Base-by-base conservation (phyloP, 331 rosid species). In the Erythrophleum ivorense region DNA sequence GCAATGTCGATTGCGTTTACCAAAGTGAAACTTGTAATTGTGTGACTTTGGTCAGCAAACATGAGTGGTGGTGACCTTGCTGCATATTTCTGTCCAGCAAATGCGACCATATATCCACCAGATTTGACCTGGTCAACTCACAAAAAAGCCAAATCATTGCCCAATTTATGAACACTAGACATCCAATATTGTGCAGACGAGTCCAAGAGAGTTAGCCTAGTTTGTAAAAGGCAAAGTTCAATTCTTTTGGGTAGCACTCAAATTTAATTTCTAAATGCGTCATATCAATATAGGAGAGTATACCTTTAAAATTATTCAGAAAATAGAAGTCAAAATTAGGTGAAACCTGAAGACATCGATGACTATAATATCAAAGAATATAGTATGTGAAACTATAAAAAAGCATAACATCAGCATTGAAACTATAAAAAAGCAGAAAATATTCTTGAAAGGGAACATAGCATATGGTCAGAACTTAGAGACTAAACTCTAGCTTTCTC, bases 21-120 rank as follows among this genome's bases (percentile, higher is more conserved):
- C 98, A 93, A 76, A 78, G 98, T 89, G 90, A 95, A 88, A 85
- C 93, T 93, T 33, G 90, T 93, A 64, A 93, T 91, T 45, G 86
- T 87, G 86, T 93, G 59, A 65, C 59, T 75, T 57, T 46, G 62
- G 80, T 93, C 98, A 13, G 87, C 88, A 75, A 93, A 79, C 86
- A 91, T 78, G 74, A 84, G 53, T 21, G 99, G 98, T 53, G 64
- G 82, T 59, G 99, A 93, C 86, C 98, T 95, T 77, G 97, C 99
- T 71, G 99, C 99, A 82, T 95, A 93, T 80, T 95, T 93, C 80
- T 83, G 82, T 76, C 99, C 98, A 12, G 98, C 97, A 87, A 93
- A 95, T 46, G 99, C 97, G 21, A 95, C 98, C 99, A 93, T 95
- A 67, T 76, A 88, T 21, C 88, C 94, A 75, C 87, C 92, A 16